Evolutionary conservation across 83 land plant genomes (phyloP), one percentile per base, ranked within the genome.

Genomic region (Larix sibirica): DNA sequence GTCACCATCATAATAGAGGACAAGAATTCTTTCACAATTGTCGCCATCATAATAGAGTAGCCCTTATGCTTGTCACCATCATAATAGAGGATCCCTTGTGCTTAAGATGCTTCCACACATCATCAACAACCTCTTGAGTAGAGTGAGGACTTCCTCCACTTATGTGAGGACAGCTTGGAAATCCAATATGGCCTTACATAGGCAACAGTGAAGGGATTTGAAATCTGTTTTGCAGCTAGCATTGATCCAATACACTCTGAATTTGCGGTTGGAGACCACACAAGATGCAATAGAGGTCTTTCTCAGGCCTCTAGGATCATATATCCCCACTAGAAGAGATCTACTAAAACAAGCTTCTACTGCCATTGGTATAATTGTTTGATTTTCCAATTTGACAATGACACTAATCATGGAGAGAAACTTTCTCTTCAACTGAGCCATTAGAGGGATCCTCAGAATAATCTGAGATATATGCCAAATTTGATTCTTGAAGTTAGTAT

Each of bases 71-170:
- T 28, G 28, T 28, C 28, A 28, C 28, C 28, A 28, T 28, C 28
- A 28, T 28, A 28, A 50, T 54, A 62, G 18, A 77, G 6, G 71
- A 83, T 18, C 47, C 82, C 80, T 44, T 83, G 63, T 23, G 63
- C 20, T 47, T 83, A 82, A 21, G 85, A n/a, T 36, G 73, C 31
- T 60, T 77, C 42, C 50, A 64, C 12, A 50, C 54, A 64, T 80
- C 82, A 64, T 79, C 82, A 14, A 83, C 56, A 24, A 83, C 47
- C 2, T 42, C 60, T 24, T 79, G 67, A 26, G 79, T 83, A 33
- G 59, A 61, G 6, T 83, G 85, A 28, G 40, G 44, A 81, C 85
- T 65, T 79, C 85, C 21, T 78, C 82, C 24, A 42, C 68, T 40
- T 71, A 28, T 28, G 28, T 28, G 28, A 28, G 28, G 28, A 28